Percentiles rank a stretch among this genome's conserved stretches.
These are phyloP conservation scores for Annulohypoxylon stygium DNA, from an alignment of 495 filamentous ascomycete species.

Conservation along the genomic window DNA sequence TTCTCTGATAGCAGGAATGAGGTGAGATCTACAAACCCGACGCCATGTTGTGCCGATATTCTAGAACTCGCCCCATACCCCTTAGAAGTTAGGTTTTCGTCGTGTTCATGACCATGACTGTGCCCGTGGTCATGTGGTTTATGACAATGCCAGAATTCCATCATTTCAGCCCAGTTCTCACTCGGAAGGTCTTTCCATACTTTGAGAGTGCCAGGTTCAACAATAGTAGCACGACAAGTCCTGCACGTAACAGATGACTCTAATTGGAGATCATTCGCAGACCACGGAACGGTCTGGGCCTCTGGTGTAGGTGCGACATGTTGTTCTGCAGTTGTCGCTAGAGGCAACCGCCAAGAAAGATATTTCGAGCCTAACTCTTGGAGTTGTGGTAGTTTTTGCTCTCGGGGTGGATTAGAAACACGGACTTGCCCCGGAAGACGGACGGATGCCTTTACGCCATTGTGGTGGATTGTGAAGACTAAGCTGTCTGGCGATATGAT, in stretches of 20 bases:
- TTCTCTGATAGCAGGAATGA: conserved; percentile 75
- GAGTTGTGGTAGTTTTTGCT: conserved; percentile 5
- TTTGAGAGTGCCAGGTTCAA: conserved; percentile 59
- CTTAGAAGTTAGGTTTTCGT: conserved; percentile 66
- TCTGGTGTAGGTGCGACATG: conserved; percentile 27
- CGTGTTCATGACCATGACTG: conserved; percentile 49
- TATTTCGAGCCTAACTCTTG: conserved; percentile 55
- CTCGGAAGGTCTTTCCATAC: conserved; percentile 96
- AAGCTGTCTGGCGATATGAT: conserved; percentile 63
- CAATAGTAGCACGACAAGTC: conserved; percentile 64
- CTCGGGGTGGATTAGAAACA: conserved; percentile 53
- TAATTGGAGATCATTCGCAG: conserved; percentile 70
- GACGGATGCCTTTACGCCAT: conserved; percentile 67
- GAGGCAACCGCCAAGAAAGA: conserved; percentile 79
- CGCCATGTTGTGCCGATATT: conserved; percentile 71
- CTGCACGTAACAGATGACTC: conserved; percentile 73
- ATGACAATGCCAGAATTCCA: conserved; percentile 99
- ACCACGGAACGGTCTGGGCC: conserved; percentile 73
- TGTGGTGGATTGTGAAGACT: conserved; percentile 66
- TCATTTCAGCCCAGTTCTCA: conserved; percentile 99
- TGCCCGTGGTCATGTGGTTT: conserved; percentile 73
- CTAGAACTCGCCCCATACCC: conserved; percentile 82
- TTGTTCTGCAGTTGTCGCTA: conserved; percentile 42
- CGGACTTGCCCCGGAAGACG: conserved; percentile 74
- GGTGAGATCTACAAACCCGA: conserved; percentile 84